Percentiles rank a stretch among this genome's conserved stretches.
These are phyloP conservation scores for Leccinum fibrillosum DNA, from an alignment of 768 basidiomycete genomes.

Conservation along the genomic window DNA sequence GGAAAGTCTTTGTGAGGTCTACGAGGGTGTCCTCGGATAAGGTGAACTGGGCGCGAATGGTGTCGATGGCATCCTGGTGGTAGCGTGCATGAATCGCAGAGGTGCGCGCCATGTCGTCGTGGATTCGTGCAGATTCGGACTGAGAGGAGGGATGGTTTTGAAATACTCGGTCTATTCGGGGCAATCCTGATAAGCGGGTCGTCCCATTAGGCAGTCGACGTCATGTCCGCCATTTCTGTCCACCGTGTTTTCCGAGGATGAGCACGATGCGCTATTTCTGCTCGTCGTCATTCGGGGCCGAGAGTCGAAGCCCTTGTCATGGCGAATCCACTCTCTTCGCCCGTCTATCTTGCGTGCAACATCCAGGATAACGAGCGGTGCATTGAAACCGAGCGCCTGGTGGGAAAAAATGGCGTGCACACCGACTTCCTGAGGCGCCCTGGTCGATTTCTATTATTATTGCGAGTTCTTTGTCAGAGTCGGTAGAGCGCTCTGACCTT, in stretches of 20 bases:
- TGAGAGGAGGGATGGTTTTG: neutral
- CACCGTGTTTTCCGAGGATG: neutral
- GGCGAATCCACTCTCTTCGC: neutral
- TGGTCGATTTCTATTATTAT: neutral
- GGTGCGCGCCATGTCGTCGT: conserved; percentile 34
- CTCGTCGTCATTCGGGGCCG: neutral
- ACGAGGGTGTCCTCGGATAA: conserved; percentile 59
- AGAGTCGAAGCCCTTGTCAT: neutral
- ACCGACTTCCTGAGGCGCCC: neutral
- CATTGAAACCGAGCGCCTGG: neutral
- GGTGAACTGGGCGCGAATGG: conserved; percentile 71
- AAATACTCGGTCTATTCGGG: neutral
- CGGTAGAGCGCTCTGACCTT: neutral
- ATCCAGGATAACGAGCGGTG: neutral
- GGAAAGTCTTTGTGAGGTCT: conserved; percentile 73
- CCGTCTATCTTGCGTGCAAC: neutral
- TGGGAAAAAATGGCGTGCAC: neutral
- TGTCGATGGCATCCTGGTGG: conserved; percentile 51
- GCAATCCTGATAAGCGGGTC: neutral
- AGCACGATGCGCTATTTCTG: neutral
- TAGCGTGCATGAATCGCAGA: conserved; percentile 41
- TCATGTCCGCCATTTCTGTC: neutral
- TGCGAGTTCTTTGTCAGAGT: neutral
- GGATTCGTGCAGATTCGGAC: neutral
- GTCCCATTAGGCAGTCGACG: conserved; percentile 9